These are phyloP conservation scores for Lactifluus pinguis DNA, from an alignment of 768 basidiomycete genomes.

Conservation along the genomic window DNA sequence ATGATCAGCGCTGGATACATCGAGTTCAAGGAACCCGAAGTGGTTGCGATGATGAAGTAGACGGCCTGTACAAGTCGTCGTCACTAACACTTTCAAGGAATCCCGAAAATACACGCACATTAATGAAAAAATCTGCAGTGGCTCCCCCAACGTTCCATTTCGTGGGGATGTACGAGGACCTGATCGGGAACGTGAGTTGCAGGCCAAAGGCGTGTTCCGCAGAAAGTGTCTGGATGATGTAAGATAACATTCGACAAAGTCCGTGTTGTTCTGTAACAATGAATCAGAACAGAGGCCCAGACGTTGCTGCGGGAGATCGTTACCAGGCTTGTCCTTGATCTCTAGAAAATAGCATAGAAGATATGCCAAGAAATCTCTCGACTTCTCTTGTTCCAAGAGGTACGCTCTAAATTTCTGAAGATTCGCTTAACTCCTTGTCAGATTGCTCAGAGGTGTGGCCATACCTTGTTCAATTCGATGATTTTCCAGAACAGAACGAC, in stretches of 20 bases:
- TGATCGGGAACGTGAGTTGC: conserved; percentile 58
- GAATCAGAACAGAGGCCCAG: not conserved
- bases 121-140: conserved; percentile 80
- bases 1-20: conserved; percentile 92
- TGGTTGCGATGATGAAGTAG: conserved; percentile 83
- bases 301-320: conserved; percentile 22
- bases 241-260: conserved; percentile 79
- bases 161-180: conserved; percentile 48
- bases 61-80: conserved; percentile 42
- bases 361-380: conserved; percentile 67
- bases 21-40: conserved; percentile 70
- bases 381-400: conserved; percentile 71
- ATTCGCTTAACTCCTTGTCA: not conserved
- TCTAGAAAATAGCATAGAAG: conserved; percentile 77
- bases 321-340: conserved; percentile 90
- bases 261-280: conserved; percentile 71
- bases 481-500: conserved; percentile 86
- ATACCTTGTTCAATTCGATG: conserved; percentile 85
- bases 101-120: conserved; percentile 39
- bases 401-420: conserved; percentile 80
- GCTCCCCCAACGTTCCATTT: conserved; percentile 72
- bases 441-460: not conserved
- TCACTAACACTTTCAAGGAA: not conserved
- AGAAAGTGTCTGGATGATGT: conserved; percentile 86
- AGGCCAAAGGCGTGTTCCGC: conserved; percentile 71